Percentiles rank a stretch among this genome's conserved stretches.
phyloP scores from a whole-genome alignment of 106 monocot species.

The Cymbidium sinense region DNA sequence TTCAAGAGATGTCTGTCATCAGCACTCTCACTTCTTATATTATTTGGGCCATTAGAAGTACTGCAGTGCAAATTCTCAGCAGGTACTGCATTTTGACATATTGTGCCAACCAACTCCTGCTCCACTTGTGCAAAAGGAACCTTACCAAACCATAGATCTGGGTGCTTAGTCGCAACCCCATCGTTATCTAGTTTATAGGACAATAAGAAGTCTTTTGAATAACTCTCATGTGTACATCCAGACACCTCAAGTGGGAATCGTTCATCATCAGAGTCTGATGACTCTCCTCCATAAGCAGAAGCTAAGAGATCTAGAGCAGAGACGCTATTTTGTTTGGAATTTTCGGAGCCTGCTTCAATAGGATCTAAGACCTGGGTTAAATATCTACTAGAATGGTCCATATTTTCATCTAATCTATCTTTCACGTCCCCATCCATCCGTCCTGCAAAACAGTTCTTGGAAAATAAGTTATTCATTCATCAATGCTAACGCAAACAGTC shows the following conservation, averaged over 20 bases:
- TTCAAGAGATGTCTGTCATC: conserved; percentile 8
- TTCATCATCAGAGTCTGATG: conserved; percentile 64
- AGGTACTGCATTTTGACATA: not conserved
- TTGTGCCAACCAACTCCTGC: not conserved
- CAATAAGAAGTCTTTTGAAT: not conserved
- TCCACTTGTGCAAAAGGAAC: not conserved
- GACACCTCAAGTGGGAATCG: conserved; percentile 11
- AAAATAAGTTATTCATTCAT: not conserved
- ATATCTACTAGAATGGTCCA: conserved; percentile 11
- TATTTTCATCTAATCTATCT: conserved; percentile 11
- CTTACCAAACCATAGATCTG: conserved; percentile 13
- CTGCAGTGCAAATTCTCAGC: conserved; percentile 7
- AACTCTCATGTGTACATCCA: conserved; percentile 16
- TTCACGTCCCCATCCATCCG: conserved; percentile 1
- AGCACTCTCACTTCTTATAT: not conserved
- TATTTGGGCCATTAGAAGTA: conserved; percentile 11
- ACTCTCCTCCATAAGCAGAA: conserved; percentile 54
- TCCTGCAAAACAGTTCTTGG: conserved; percentile 10
- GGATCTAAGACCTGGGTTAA: conserved; percentile 17
- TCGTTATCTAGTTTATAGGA: conserved; percentile 10
- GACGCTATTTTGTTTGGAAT: conserved; percentile 13
- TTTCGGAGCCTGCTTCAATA: conserved; percentile 18
- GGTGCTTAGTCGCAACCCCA: conserved; percentile 1
- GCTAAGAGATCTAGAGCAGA: conserved; percentile 88
- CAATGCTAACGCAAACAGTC: not conserved